Conservation (phyloP, 768 basidiomycete species). For the Lactarius trivialis region DNA sequence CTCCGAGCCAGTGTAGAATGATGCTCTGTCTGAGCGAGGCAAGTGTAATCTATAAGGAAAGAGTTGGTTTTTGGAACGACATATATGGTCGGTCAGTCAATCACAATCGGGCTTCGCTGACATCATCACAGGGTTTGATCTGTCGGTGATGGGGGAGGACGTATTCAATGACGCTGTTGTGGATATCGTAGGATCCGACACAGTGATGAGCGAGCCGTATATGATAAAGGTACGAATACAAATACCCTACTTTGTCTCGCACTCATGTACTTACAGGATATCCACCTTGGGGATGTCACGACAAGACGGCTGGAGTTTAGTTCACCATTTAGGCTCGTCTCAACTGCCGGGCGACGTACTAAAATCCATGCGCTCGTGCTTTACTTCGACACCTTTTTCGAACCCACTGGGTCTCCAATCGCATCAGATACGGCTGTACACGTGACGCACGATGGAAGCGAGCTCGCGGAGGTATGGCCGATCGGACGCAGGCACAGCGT, state of each 20-base stretch:
- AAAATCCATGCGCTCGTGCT: constrained; percentile 77
- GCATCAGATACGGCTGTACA: constrained; percentile 47
- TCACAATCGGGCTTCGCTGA: not conserved
- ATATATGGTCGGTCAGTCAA: constrained; percentile 65
- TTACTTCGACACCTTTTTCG: constrained; percentile 96
- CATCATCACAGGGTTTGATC: constrained; percentile 65
- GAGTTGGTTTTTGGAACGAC: constrained; percentile 83
- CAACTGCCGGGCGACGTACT: constrained; percentile 50
- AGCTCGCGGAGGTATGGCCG: constrained; percentile 75
- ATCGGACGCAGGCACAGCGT: constrained; percentile 60
- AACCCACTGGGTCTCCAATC: constrained; percentile 46
- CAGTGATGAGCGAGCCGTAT: constrained; percentile 56
- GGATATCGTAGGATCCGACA: constrained; percentile 65
- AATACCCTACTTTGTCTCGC: not conserved
- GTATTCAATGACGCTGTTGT: constrained; percentile 79
- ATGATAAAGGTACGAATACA: constrained; percentile 53
- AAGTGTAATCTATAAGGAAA: constrained; percentile 67
- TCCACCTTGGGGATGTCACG: constrained; percentile 59
- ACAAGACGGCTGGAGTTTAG: constrained; percentile 73
- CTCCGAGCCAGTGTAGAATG: constrained; percentile 84
- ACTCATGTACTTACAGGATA: constrained; percentile 46
- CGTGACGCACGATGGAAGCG: constrained; percentile 50
- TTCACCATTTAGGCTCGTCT: constrained; percentile 68
- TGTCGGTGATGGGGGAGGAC: constrained; percentile 71
- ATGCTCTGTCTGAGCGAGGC: constrained; percentile 80